These are phyloP conservation scores for Podila verticillata DNA, from an alignment of 192 early-diverging fungal genomes.

Conservation along the genomic window DNA sequence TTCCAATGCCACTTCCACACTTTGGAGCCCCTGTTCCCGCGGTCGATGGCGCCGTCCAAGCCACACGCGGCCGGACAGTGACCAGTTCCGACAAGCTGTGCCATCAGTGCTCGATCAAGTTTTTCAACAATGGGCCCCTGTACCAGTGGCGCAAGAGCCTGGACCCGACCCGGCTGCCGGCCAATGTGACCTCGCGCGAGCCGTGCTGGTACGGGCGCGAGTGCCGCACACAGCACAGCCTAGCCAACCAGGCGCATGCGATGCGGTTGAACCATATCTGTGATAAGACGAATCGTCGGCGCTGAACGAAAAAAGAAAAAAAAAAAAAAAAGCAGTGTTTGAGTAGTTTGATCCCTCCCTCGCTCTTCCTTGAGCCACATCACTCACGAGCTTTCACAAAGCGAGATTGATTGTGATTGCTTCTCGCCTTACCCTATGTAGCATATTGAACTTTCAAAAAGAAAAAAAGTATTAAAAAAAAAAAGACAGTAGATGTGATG, in stretches of 20 bases:
- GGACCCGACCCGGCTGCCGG: constrained; percentile 6
- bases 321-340: too few species aligned
- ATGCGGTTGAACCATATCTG: constrained; percentile 43
- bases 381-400: too few species aligned
- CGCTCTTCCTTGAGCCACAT: too few species aligned
- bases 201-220: constrained; percentile 44
- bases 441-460: too few species aligned
- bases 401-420: too few species aligned
- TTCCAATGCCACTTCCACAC: too few species aligned
- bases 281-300: constrained; percentile 12
- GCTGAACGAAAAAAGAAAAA: neutral
- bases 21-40: neutral
- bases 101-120: constrained; percentile 1
- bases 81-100: constrained; percentile 24
- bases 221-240: constrained; percentile 34
- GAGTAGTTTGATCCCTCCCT: too few species aligned
- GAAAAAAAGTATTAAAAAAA: too few species aligned
- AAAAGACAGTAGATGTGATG: too few species aligned
- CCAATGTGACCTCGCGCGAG: neutral
- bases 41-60: neutral
- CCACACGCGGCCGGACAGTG: neutral
- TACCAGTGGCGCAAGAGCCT: constrained; percentile 39
- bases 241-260: constrained; percentile 8
- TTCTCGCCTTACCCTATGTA: too few species aligned
- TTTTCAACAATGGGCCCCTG: constrained; percentile 27